Percentiles rank a stretch among this genome's conserved stretches.
phyloP scores from a whole-genome alignment of 306 rosid species.

The Fagus crenata region DNA sequence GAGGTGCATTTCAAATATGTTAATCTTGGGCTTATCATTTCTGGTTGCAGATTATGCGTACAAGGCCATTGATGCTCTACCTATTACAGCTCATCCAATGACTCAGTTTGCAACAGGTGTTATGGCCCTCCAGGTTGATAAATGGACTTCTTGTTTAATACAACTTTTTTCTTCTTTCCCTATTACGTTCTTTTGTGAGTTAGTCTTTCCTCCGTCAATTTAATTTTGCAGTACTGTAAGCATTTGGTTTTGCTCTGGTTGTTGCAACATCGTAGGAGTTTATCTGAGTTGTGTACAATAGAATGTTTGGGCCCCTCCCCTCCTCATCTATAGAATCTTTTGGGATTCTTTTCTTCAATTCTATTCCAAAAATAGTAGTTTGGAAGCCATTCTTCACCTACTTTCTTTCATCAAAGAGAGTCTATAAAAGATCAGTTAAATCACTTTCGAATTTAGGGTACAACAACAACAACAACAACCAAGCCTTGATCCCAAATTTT shows the following conservation, averaged over 20 bases:
- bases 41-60: conserved; percentile 75
- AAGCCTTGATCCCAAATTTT: no score
- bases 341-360: neutral
- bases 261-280: neutral
- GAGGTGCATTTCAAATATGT: conserved; percentile 2
- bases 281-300: neutral
- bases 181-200: conserved; percentile 17
- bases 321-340: no score
- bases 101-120: conserved; percentile 93
- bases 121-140: conserved; percentile 94
- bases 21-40: conserved; percentile 28
- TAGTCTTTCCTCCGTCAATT: neutral
- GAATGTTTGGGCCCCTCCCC: neutral
- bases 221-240: neutral
- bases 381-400: neutral
- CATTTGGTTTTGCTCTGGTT: neutral
- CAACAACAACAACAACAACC: no score
- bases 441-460: neutral
- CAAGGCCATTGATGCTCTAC: conserved; percentile 92
- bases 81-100: conserved; percentile 88
- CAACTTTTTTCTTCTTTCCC: neutral
- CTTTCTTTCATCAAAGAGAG: neutral
- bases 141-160: conserved; percentile 27
- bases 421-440: neutral
- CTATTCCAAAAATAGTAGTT: neutral